phyloP scores from a whole-genome alignment of 2,329 filamentous ascomycete species.

The Neurospora sp. region DNA sequence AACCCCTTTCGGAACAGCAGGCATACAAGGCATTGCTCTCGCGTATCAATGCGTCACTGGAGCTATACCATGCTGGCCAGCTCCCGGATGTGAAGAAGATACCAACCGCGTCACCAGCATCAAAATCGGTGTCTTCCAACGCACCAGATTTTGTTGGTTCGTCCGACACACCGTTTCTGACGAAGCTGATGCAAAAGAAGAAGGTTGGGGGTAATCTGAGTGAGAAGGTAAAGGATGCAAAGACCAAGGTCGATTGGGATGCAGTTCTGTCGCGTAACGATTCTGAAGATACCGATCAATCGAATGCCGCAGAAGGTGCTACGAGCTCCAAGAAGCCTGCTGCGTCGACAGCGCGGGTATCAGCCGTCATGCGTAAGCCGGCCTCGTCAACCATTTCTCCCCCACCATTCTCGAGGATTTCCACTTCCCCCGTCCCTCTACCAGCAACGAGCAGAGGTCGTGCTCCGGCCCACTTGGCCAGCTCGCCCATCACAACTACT shows the following conservation, averaged over 20 bases:
- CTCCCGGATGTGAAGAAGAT: constrained; percentile 38
- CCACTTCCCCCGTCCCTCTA: constrained; percentile 28
- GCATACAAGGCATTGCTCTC: constrained; percentile 39
- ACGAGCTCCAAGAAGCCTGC: constrained; percentile 9
- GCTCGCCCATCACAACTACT: constrained; percentile 26
- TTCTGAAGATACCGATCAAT: constrained; percentile 37
- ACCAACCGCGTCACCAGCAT: constrained; percentile 23
- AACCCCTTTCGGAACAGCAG: constrained; percentile 43
- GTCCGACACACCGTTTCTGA: constrained; percentile 55
- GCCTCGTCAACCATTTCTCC: constrained; percentile 47
- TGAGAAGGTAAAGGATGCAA: constrained; percentile 49
- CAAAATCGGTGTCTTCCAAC: constrained; percentile 13
- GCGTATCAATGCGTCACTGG: constrained; percentile 44
- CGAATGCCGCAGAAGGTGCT: constrained; percentile 15
- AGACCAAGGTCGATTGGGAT: constrained; percentile 40
- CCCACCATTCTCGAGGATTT: constrained; percentile 18
- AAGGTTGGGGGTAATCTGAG: constrained; percentile 52
- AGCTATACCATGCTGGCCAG: constrained; percentile 41
- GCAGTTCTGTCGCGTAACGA: constrained; percentile 43
- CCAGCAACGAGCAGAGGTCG: constrained; percentile 50
- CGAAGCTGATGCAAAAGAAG: constrained; percentile 50
- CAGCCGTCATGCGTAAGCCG: constrained; percentile 47
- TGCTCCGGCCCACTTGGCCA: constrained; percentile 27
- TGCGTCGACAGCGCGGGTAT: constrained; percentile 23
- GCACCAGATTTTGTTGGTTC: constrained; percentile 38